phyloP scores from a whole-genome alignment of 2,329 filamentous ascomycete species.

The Exophiala phaeomuriformis region DNA sequence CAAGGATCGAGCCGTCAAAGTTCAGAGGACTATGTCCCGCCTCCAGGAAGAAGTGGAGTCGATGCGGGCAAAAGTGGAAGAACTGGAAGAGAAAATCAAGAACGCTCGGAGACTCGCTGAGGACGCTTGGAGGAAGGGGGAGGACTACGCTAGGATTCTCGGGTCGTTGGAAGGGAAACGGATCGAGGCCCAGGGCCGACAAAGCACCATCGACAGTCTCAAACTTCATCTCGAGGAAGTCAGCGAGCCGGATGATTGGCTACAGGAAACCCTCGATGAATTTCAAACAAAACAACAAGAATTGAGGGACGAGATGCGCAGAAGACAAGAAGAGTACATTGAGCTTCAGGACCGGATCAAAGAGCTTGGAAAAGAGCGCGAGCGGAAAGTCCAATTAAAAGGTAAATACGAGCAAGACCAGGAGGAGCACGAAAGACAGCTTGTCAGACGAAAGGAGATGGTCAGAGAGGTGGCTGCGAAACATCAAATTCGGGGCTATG shows the following conservation, averaged over 20 bases:
- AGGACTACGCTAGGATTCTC: constrained; percentile 66
- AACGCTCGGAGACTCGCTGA: constrained; percentile 46
- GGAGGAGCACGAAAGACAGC: constrained; percentile 73
- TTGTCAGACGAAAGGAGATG: constrained; percentile 62
- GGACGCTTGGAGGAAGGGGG: constrained; percentile 64
- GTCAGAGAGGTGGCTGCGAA: constrained; percentile 69
- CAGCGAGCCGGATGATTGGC: constrained; percentile 66
- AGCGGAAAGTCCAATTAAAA: constrained; percentile 42
- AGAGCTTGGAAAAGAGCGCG: constrained; percentile 19
- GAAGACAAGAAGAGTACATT: constrained; percentile 57
- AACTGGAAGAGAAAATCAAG: constrained; percentile 45
- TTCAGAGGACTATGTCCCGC: constrained; percentile 57
- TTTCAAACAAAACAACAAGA: constrained; percentile 68
- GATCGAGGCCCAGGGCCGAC: constrained; percentile 63
- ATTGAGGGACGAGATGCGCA: constrained; percentile 56
- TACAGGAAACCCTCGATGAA: constrained; percentile 64
- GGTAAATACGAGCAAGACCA: constrained; percentile 81
- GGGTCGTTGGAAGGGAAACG: constrained; percentile 69
- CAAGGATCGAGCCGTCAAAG: constrained; percentile 73
- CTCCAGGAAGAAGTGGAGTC: constrained; percentile 57
- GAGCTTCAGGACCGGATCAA: constrained; percentile 51
- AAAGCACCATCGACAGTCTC: constrained; percentile 63
- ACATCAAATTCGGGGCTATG: constrained; percentile 77
- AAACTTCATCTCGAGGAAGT: constrained; percentile 68
- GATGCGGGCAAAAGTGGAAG: constrained; percentile 54